Evolutionary conservation across 176 grass and related monocot genomes (phyloP).

Genomic region (Themeda triandra): DNA sequence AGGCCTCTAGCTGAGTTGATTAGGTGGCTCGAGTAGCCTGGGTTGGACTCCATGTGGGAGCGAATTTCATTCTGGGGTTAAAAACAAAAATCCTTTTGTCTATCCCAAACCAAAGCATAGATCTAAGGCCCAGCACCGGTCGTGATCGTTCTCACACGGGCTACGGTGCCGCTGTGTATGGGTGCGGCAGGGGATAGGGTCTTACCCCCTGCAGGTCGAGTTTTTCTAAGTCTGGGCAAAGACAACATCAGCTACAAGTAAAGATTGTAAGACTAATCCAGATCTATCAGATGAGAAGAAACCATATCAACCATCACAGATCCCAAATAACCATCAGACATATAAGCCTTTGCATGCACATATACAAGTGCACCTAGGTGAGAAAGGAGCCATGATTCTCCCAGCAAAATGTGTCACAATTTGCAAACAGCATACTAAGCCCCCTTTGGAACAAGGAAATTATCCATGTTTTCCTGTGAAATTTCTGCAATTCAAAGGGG

Average conservation of each 20-base stretch:
- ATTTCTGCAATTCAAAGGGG: not conserved
- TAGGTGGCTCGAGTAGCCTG: not conserved
- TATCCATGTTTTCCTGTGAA: not conserved
- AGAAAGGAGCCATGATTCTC: not conserved
- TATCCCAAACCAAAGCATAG: not conserved
- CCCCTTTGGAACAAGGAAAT: not conserved
- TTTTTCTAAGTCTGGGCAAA: not conserved
- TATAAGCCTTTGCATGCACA: not conserved
- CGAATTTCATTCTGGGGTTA: not conserved
- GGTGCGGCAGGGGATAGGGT: not conserved
- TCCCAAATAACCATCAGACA: constrained; percentile 1
- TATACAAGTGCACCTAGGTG: not conserved
- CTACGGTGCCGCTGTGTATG: not conserved
- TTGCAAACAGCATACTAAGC: not conserved
- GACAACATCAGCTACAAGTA: not conserved
- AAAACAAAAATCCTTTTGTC: not conserved
- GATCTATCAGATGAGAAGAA: not conserved
- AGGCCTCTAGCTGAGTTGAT: not conserved
- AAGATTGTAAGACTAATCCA: constrained; percentile 10
- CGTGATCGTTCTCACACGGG: not conserved
- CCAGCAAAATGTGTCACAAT: not conserved
- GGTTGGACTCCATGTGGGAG: not conserved
- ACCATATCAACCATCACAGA: constrained; percentile 10
- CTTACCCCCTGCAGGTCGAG: not conserved
- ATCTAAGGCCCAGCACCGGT: not conserved